Base-by-base conservation (phyloP, 75 land plant genomes). In the Larix kaempferi region DNA sequence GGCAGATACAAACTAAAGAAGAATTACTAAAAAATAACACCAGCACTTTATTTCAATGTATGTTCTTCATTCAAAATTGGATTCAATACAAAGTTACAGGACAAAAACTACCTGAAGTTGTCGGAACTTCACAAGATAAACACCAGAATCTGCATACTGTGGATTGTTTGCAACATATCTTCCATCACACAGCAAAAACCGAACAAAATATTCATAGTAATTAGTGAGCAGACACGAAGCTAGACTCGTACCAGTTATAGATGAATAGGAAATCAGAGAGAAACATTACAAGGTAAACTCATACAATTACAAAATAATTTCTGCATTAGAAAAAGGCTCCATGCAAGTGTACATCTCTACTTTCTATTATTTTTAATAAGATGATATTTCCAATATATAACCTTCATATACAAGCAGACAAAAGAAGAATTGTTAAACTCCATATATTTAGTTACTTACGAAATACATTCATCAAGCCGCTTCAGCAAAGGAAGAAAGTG, bases 121-220 rank as follows among this genome's bases (percentile, higher is more conserved):
- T 59, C 90, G 90, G 74, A 98, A 98, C 72, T 98, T 98, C 35
- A 95, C 89, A 79, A 91, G 86, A 75, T 98, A 95, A 62, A 98
- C 96, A 80, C 86, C 80, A 56, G 99, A 95, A 80, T 98, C 99
- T 39, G 99, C 98, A 86, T 98, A 95, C 60, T 98, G 98, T 58
- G 96, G 93, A 87, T 95, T 98, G 77, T 79, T 90, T 58, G 91
- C 91, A 63, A 95, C 92, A 86, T 91, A 98, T 60, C 98, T 94
- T 41, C n/a, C 59, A 72, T 25, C 21, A 60, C 21, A 25, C 55
- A 35, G 72, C 63, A 75, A 56, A 54, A 5, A 10, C 7, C 25
- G 23, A 69, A 17, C 19, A 7, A 41, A 29, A 69, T 37, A 69
- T 69, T 69, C 23, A 39, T 35, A 41, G 3, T 21, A 69, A 19